These are phyloP conservation scores for Fusarium musae DNA, from an alignment of 2,329 filamentous ascomycete species.

Conservation along the genomic window DNA sequence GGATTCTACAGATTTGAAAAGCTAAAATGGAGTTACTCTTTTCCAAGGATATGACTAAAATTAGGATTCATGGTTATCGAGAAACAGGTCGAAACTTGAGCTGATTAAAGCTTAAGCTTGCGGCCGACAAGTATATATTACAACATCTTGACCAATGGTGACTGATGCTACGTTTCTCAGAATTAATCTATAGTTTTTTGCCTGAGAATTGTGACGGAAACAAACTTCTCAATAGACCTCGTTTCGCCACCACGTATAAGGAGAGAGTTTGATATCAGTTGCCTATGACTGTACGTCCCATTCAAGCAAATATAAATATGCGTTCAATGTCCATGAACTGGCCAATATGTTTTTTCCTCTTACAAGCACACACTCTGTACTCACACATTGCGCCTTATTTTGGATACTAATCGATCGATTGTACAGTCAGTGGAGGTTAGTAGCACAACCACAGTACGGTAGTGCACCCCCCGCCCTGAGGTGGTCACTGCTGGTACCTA, in stretches of 20 bases:
- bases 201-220: background rate
- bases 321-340: background rate
- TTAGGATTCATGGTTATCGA: background rate
- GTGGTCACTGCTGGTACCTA: constrained; percentile 1
- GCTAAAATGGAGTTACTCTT: background rate
- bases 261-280: background rate
- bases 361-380: background rate
- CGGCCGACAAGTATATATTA: background rate
- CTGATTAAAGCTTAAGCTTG: background rate
- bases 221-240: background rate
- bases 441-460: constrained; percentile 1
- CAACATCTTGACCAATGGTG: background rate
- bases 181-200: background rate
- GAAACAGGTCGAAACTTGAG: background rate
- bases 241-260: background rate
- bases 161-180: background rate
- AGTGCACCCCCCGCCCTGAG: background rate
- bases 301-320: background rate
- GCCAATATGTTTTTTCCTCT: background rate
- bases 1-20: background rate
- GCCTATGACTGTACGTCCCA: background rate
- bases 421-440: background rate
- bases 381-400: background rate
- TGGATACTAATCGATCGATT: background rate
- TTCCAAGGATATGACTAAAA: background rate